A percentile compares a stretch with the other conserved stretches of the same genome.
These are phyloP conservation scores for Wickerhamiella azymoides DNA, from an alignment of 805 yeast genomes.

Conservation along the genomic window DNA sequence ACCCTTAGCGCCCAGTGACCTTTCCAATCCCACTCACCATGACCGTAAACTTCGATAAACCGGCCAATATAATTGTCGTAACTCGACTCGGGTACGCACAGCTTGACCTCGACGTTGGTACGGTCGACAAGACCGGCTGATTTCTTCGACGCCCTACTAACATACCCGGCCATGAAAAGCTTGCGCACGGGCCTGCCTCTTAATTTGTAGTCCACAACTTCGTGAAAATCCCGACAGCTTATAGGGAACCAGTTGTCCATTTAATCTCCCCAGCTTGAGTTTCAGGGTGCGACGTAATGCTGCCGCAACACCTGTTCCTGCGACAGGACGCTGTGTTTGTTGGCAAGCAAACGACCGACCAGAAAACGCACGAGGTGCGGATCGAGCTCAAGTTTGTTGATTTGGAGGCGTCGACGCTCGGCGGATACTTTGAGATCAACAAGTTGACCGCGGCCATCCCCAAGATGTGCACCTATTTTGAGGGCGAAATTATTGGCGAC, in stretches of 20 bases:
- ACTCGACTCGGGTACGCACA: background rate
- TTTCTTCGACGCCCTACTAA: background rate
- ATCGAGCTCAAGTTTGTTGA: slow-evolving; percentile 64
- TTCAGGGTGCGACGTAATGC: background rate
- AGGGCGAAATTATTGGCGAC: slow-evolving; percentile 54
- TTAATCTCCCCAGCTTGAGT: too few species aligned
- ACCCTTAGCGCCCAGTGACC: background rate
- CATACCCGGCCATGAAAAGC: slow-evolving; percentile 4
- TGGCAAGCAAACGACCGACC: slow-evolving; percentile 62
- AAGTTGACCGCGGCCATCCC: slow-evolving; percentile 49
- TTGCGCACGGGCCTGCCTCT: background rate
- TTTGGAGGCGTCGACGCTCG: slow-evolving; percentile 33
- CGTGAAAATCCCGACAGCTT: background rate
- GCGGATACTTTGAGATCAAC: slow-evolving; percentile 52
- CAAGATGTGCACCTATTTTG: slow-evolving; percentile 55
- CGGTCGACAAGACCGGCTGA: background rate
- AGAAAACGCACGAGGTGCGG: slow-evolving; percentile 47
- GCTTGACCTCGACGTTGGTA: background rate
- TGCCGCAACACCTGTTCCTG: slow-evolving; percentile 20
- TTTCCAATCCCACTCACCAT: background rate
- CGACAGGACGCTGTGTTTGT: slow-evolving; percentile 47
- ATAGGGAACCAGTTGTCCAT: background rate
- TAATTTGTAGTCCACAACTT: background rate
- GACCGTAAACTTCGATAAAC: background rate
- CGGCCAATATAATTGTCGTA: background rate